Conservation (phyloP, 805 yeast genomes). For the Candida manassasensis region DNA sequence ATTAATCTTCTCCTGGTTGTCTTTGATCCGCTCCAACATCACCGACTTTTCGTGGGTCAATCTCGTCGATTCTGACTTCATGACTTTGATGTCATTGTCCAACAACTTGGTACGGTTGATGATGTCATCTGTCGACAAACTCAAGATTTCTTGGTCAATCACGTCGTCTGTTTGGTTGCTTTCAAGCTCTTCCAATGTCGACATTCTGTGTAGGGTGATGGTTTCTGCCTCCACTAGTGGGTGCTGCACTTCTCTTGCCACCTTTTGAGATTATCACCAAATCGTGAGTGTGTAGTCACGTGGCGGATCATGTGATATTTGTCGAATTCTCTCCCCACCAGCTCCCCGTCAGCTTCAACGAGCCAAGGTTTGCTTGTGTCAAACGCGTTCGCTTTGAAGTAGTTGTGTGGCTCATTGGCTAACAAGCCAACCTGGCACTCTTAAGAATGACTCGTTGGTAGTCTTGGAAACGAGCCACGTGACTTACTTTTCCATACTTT, state of each 20-base stretch:
- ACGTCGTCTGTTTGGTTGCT: constrained; percentile 46
- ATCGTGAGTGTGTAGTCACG: too few relatives aligned
- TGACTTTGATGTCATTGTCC: constrained; percentile 93
- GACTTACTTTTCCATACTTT: too few relatives aligned
- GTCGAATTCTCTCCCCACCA: too few relatives aligned
- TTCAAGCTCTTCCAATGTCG: constrained; percentile 81
- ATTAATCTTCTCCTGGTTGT: constrained; percentile 91
- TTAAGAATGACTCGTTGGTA: too few relatives aligned
- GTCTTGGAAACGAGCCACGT: too few relatives aligned
- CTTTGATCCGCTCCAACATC: constrained; percentile 90
- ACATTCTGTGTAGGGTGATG: constrained; percentile 43
- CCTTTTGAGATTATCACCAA: too few relatives aligned
- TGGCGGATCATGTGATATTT: too few relatives aligned
- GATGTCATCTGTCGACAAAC: constrained; percentile 75
- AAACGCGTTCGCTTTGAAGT: too few relatives aligned
- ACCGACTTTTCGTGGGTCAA: constrained; percentile 87
- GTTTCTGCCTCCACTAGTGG: background rate
- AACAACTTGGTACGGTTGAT: constrained; percentile 79
- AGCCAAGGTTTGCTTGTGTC: too few relatives aligned
- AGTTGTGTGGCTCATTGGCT: too few relatives aligned
- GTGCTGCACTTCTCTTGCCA: background rate
- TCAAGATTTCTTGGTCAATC: constrained; percentile 77
- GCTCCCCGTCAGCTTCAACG: too few relatives aligned
- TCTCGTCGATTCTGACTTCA: constrained; percentile 87
- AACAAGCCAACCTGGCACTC: too few relatives aligned